These are phyloP conservation scores for Candolleomyces aberdarensis DNA, from an alignment of 768 basidiomycete species.

Conservation along the genomic window DNA sequence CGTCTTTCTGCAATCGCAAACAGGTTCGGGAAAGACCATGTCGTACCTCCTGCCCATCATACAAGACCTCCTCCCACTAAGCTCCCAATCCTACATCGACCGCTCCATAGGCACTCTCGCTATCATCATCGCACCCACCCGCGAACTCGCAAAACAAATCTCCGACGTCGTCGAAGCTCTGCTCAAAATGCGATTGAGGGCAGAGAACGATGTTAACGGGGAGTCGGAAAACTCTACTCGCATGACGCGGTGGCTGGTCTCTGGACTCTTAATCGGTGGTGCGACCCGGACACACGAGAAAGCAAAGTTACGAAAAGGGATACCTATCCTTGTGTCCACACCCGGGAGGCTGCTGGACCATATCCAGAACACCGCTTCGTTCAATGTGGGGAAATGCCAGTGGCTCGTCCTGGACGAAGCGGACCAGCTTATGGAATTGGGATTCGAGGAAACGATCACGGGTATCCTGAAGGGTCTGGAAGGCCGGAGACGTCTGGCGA, in stretches of 20 bases:
- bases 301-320: conserved; percentile 87
- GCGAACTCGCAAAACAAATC: conserved; percentile 95
- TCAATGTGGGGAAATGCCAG: conserved; percentile 89
- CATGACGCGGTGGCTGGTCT: conserved; percentile 89
- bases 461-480: conserved; percentile 88
- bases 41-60: conserved; percentile 93
- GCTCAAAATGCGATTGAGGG: conserved; percentile 70
- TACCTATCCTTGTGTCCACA: conserved; percentile 93
- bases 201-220: conserved; percentile 51
- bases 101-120: conserved; percentile 93
- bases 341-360: conserved; percentile 96
- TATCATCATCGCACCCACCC: conserved; percentile 90
- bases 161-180: conserved; percentile 89
- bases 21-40: conserved; percentile 95
- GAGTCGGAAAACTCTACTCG: conserved; percentile 40
- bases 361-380: conserved; percentile 90
- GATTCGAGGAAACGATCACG: conserved; percentile 93
- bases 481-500: conserved; percentile 72
- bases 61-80: conserved; percentile 89
- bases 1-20: conserved; percentile 93
- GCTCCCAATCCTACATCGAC: conserved; percentile 89
- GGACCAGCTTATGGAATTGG: conserved; percentile 95
- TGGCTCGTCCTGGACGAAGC: conserved; percentile 98
- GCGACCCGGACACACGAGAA: conserved; percentile 94
- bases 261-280: conserved; percentile 92